A percentile compares a stretch with the other conserved stretches of the same genome.
Evolutionary conservation across 2,329 filamentous ascomycete species (phyloP).

Genomic region (Microthyrium microscopicum): DNA sequence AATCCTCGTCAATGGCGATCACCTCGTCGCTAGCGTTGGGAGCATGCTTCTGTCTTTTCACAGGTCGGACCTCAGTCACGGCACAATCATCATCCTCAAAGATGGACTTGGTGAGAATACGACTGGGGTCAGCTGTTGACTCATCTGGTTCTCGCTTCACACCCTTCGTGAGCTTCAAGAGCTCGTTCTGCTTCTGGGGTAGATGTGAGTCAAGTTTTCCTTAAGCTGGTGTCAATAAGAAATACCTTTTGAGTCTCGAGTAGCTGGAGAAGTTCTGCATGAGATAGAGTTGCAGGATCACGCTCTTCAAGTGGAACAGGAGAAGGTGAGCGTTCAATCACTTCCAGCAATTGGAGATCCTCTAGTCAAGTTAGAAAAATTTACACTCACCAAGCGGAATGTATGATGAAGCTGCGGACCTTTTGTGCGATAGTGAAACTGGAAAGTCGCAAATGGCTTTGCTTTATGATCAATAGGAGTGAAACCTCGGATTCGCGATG

Average conservation of each 20-base stretch:
- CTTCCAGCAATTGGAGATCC: conserved; percentile 16
- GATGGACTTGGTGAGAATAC: too few relatives aligned
- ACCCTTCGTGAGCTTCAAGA: too few relatives aligned
- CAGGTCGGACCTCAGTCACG: too few relatives aligned
- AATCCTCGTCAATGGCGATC: too few relatives aligned
- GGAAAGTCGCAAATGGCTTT: conserved; percentile 11
- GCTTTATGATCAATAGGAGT: conserved; percentile 1
- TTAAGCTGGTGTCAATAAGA: too few relatives aligned
- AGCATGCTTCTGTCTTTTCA: too few relatives aligned
- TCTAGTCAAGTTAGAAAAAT: conserved; percentile 7
- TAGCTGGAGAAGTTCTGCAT: conserved; percentile 13
- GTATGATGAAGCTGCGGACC: neutral
- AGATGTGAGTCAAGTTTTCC: too few relatives aligned
- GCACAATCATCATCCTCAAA: too few relatives aligned
- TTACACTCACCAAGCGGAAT: neutral
- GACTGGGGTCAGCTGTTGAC: too few relatives aligned
- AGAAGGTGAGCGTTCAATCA: conserved; percentile 16
- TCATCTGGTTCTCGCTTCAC: too few relatives aligned
- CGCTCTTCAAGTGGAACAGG: conserved; percentile 14
- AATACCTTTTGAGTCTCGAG: conserved; percentile 11
- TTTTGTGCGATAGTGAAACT: conserved; percentile 7
- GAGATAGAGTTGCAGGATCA: conserved; percentile 11
- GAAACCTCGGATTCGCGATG: neutral
- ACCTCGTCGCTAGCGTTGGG: too few relatives aligned
- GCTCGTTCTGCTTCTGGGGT: too few relatives aligned